Evolutionary conservation across 495 filamentous ascomycete species (phyloP).

Genomic region (Amorphotheca resinae): DNA sequence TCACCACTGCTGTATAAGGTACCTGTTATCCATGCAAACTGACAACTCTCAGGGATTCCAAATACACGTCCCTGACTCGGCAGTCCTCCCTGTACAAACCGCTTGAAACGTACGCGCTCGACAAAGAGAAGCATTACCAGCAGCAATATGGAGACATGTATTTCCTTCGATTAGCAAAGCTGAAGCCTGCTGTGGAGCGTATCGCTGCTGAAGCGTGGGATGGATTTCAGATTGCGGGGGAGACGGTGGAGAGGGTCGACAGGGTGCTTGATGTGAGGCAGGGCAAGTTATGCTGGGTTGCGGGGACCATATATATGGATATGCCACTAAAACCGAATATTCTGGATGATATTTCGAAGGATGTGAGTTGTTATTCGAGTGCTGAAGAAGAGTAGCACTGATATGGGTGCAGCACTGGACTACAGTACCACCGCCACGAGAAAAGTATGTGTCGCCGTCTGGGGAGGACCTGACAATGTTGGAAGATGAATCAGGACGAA

Average conservation of each 20-base stretch:
- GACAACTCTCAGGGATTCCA: constrained; percentile 25
- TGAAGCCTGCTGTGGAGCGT: constrained; percentile 73
- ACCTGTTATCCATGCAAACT: constrained; percentile 3
- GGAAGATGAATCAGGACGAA: constrained; percentile 91
- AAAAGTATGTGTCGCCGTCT: constrained; percentile 54
- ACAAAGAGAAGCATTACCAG: constrained; percentile 64
- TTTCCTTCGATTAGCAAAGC: constrained; percentile 75
- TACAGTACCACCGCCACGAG: constrained; percentile 19
- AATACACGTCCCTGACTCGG: constrained; percentile 28
- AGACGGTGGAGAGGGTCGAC: constrained; percentile 61
- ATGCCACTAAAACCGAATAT: constrained; percentile 96
- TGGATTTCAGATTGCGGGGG: constrained; percentile 64
- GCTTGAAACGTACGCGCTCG: constrained; percentile 57
- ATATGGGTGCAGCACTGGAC: constrained; percentile 15
- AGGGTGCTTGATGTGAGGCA: constrained; percentile 91
- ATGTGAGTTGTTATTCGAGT: constrained; percentile 40
- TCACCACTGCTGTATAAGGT: not conserved
- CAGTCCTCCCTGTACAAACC: constrained; percentile 58
- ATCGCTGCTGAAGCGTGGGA: constrained; percentile 66
- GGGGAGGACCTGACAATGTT: constrained; percentile 63
- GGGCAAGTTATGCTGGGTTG: constrained; percentile 90
- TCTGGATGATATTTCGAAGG: constrained; percentile 85
- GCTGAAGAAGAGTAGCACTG: not conserved
- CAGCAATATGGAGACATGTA: constrained; percentile 98
- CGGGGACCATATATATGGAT: constrained; percentile 92